Evolutionary conservation across 2,329 filamentous ascomycete species (phyloP), one percentile per base, ranked within the genome.

Genomic region (Karstenula rhodostoma): DNA sequence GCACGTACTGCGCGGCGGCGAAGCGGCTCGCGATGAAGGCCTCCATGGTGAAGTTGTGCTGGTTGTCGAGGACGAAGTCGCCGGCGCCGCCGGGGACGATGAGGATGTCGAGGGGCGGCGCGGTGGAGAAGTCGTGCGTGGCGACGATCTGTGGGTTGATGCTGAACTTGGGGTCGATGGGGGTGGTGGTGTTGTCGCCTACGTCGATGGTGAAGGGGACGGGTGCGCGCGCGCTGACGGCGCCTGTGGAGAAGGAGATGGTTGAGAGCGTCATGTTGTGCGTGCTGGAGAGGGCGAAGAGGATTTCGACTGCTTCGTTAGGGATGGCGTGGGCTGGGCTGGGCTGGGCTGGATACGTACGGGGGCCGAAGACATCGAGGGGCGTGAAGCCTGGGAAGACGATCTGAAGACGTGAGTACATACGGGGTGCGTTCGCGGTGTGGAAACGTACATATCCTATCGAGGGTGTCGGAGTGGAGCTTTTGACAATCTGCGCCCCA

Each of bases 21-120:
- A 80, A 85, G 5, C 73, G 70, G 1, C 73, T 70, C n/a, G 70
- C 65, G 46, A 87, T 74, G 59, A 82, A 88, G 0, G 79, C 72
- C 12, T 83, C 71, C 1, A 81, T 75, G 1, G 77, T 72, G 1
- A 69, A 63, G 0, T 67, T 59, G 27, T 63, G 58, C 3, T 69
- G 64, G 12, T 53, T 22, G 25, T 43, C 51, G 19, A 63, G 50
- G 54, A 62, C 63, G 35, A 77, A 55, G 40, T 70, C 79, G 4
- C 87, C 87, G 0, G 73, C 49, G 0, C 88, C 88, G 3, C 89
- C 88, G 0, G 88, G 89, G 17, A 91, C 77, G 29, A 91, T 73
- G 22, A 91, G 80, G 6, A 89, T 83, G 58, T 89, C 85, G 15
- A 89, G 75, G 1, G 65, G 60, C 0, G 83, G 82, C 1, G 81